These are phyloP conservation scores for Bipolaris bicolor DNA, from an alignment of 2,329 filamentous ascomycete genomes.

Conservation along the genomic window DNA sequence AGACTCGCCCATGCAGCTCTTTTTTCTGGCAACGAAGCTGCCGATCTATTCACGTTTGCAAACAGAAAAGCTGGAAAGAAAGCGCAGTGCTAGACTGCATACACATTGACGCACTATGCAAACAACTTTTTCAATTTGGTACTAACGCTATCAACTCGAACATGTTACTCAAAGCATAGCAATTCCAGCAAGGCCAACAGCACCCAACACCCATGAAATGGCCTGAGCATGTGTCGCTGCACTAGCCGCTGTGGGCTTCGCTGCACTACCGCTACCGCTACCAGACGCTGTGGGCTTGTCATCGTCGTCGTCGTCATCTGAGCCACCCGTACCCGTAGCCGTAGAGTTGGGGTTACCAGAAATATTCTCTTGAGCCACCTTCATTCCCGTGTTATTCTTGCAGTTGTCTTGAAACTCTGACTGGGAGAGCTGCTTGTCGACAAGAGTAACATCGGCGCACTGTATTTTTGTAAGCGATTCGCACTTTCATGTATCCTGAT, in stretches of 20 bases:
- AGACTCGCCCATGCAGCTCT: not conserved
- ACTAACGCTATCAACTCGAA: not conserved
- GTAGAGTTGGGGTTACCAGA: conserved; percentile 57
- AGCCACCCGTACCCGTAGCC: conserved; percentile 4
- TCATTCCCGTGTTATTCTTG: conserved; percentile 64
- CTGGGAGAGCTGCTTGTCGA: conserved; percentile 56
- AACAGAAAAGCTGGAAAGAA: not conserved
- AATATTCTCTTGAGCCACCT: conserved; percentile 50
- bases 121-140: not conserved
- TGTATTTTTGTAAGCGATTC: conserved; percentile 35
- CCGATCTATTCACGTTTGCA: not conserved
- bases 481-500: not conserved
- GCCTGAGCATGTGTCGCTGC: conserved; percentile 41
- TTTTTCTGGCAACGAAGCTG: not conserved
- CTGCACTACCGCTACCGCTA: conserved; percentile 17
- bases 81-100: not conserved
- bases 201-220: conserved; percentile 44
- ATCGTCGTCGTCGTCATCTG: not conserved
- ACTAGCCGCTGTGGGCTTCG: conserved; percentile 24
- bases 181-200: conserved; percentile 41
- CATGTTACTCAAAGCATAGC: conserved; percentile 31
- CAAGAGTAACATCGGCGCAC: conserved; percentile 78
- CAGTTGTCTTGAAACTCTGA: conserved; percentile 58
- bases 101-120: not conserved
- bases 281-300: conserved; percentile 23